Evolutionary conservation across 257 asterid genomes (phyloP).

Genomic region (Parsonsia alboflavescens): DNA sequence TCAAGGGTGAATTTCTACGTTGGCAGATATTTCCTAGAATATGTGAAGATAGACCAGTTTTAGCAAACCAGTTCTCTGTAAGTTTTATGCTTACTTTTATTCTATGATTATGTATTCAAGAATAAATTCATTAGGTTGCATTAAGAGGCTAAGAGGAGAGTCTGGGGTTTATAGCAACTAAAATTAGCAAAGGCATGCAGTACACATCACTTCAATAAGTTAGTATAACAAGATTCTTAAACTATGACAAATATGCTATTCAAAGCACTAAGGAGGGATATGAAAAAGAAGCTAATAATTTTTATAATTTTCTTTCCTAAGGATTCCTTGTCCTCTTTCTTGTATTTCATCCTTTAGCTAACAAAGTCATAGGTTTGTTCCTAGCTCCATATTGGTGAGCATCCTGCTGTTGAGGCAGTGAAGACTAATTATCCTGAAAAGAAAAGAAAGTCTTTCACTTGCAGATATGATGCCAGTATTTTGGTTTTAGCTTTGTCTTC

Average conservation of each 20-base stretch:
- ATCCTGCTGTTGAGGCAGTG: neutral
- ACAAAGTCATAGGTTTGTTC: neutral
- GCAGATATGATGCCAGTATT: neutral
- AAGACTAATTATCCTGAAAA: neutral
- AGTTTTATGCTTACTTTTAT: conserved; percentile 27
- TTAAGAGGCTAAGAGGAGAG: neutral
- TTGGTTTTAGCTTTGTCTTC: neutral
- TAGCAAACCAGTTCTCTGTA: conserved; percentile 94
- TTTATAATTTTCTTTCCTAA: neutral
- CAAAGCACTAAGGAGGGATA: neutral
- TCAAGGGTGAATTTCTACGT: conserved; percentile 87
- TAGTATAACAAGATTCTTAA: neutral
- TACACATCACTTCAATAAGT: neutral
- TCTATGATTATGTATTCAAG: neutral
- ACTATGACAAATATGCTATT: neutral
- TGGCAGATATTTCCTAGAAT: conserved; percentile 89
- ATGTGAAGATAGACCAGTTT: conserved; percentile 85
- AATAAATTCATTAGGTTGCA: neutral
- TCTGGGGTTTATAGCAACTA: neutral
- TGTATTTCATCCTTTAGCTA: neutral
- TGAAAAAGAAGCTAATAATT: neutral
- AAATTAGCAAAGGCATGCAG: neutral
- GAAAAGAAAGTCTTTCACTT: neutral
- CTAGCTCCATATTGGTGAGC: neutral
- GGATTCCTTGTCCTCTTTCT: neutral